A percentile compares a stretch with the other conserved stretches of the same genome.
Evolutionary conservation across 1,139 yeast genomes (phyloP).

Genomic region (Hanseniaspora uvarum): DNA sequence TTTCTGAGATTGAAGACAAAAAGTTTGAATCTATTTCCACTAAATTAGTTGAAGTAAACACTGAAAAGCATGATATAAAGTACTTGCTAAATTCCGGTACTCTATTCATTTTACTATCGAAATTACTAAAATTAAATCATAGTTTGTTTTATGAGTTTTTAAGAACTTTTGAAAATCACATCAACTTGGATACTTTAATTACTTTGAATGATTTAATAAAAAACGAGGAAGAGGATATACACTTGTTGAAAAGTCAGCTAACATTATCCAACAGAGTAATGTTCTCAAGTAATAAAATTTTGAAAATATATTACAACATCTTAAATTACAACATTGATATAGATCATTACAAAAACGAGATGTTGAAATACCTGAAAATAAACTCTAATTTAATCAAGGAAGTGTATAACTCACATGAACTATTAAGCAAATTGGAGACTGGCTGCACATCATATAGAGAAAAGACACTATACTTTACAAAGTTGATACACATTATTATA

Average conservation of each 20-base stretch:
- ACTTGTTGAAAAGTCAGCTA: not conserved
- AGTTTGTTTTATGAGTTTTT: not conserved
- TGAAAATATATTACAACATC: not conserved
- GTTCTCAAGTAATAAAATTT: not conserved
- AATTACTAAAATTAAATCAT: not conserved
- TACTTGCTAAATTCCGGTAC: not conserved
- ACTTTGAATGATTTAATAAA: not conserved
- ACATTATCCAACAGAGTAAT: not conserved
- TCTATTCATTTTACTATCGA: not conserved
- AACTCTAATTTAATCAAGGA: not conserved
- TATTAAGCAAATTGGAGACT: not conserved
- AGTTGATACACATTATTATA: not conserved
- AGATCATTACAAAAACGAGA: not conserved
- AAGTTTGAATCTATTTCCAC: not conserved
- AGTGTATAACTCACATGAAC: not conserved
- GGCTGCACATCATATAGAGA: not conserved
- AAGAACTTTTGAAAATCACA: not conserved
- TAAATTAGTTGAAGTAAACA: not conserved
- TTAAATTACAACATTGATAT: not conserved
- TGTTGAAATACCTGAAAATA: not conserved
- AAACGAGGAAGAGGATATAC: not conserved
- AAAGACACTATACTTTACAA: not conserved
- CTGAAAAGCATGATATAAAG: not conserved
- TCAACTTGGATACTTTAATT: not conserved
- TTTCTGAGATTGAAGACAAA: not conserved